These are phyloP conservation scores for Daldinia bambusicola DNA, from an alignment of 495 filamentous ascomycete species.

Conservation along the genomic window DNA sequence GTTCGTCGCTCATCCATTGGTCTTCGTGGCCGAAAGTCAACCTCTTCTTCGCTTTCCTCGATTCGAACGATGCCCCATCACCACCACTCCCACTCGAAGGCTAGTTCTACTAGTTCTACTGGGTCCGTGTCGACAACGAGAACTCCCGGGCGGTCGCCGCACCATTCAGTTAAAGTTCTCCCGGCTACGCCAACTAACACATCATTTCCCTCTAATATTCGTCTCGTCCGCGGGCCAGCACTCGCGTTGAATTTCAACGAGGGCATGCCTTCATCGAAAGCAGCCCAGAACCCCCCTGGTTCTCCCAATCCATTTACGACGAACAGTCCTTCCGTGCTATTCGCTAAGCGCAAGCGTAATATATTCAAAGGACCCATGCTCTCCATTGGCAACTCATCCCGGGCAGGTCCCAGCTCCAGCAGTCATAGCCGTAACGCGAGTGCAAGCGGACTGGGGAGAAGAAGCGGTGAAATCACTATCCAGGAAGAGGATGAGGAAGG, in stretches of 20 bases:
- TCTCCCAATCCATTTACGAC: conserved; percentile 59
- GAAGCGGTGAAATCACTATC: conserved; percentile 77
- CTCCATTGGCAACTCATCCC: conserved; percentile 55
- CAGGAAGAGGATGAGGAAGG: conserved; percentile 87
- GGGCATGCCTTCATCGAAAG: conserved; percentile 51
- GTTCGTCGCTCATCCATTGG: conserved; percentile 75
- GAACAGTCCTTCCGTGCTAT: conserved; percentile 73
- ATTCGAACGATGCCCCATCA: conserved; percentile 93
- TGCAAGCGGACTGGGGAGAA: conserved; percentile 60
- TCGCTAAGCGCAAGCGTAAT: conserved; percentile 89
- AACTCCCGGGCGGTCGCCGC: conserved; percentile 77
- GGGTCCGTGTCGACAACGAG: conserved; percentile 75
- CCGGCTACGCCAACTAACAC: conserved; percentile 87
- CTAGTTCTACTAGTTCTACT: conserved; percentile 90
- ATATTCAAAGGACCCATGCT: conserved; percentile 88
- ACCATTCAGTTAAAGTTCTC: conserved; percentile 91
- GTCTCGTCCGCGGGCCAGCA: conserved; percentile 74
- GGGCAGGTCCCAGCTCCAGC: conserved; percentile 50
- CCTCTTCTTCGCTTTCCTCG: conserved; percentile 93
- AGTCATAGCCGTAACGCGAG: conserved; percentile 64
- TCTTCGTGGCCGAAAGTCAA: conserved; percentile 93
- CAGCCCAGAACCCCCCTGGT: conserved; percentile 50
- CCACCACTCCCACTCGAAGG: conserved; percentile 92
- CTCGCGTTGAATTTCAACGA: conserved; percentile 64
- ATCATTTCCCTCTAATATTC: conserved; percentile 86